Conservation (phyloP, 2,329 filamentous ascomycete species). For the Sordariomycetes sp. region DNA sequence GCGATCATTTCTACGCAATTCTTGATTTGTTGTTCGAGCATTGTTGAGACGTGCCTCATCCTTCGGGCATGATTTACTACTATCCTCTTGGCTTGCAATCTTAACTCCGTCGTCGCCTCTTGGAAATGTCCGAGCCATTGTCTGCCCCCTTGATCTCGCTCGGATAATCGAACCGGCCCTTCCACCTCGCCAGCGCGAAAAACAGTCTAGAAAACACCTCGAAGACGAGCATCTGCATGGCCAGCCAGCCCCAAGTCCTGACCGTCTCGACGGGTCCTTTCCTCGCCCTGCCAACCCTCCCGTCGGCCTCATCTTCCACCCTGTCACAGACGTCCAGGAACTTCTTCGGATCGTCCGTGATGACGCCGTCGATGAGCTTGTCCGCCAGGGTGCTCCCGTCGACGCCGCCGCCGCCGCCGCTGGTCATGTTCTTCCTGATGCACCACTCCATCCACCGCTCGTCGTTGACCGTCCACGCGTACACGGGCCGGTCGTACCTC, state of each 20-base stretch:
- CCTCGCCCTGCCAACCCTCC: slow-evolving; percentile 2
- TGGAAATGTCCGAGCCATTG: no score
- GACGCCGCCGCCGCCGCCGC: slow-evolving; percentile 15
- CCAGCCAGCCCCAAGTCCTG: no score
- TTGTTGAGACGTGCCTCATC: no score
- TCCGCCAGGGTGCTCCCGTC: background rate
- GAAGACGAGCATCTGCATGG: background rate
- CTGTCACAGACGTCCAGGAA: slow-evolving; percentile 52
- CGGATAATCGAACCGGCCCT: slow-evolving; percentile 16
- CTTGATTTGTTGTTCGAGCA: no score
- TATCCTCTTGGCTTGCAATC: no score
- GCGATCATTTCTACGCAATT: no score
- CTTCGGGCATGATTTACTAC: no score
- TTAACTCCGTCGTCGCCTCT: no score
- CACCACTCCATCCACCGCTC: slow-evolving; percentile 74
- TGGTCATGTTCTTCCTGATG: slow-evolving; percentile 31
- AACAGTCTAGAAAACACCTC: background rate
- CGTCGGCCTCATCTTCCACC: slow-evolving; percentile 23
- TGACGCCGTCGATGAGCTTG: slow-evolving; percentile 60
- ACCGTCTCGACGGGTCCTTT: background rate
- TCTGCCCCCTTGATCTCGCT: background rate
- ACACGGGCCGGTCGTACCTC: slow-evolving; percentile 44
- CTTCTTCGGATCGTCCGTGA: slow-evolving; percentile 72
- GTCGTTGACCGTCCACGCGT: slow-evolving; percentile 83
- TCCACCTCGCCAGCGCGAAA: slow-evolving; percentile 10